Conservation (phyloP, 2,329 filamentous ascomycete genomes). For the Ploettnerulaceae sp. region DNA sequence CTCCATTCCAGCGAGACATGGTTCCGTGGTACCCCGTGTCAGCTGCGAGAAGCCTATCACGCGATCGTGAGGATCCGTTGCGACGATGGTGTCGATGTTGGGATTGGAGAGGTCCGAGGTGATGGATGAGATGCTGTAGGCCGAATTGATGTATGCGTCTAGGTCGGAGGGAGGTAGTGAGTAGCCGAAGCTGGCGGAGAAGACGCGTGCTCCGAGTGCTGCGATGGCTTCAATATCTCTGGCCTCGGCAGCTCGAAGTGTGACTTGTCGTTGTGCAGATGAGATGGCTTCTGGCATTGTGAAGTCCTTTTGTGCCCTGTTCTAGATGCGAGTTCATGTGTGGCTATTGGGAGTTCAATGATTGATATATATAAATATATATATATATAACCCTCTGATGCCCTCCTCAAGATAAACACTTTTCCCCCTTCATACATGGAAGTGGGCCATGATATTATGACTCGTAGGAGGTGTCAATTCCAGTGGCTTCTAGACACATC, state of each 20-base stretch:
- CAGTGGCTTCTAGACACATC: too few relatives aligned
- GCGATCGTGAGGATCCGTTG: conserved; percentile 19
- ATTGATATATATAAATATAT: too few relatives aligned
- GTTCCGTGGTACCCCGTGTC: conserved; percentile 36
- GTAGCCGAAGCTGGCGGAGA: conserved; percentile 40
- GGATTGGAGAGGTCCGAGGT: conserved; percentile 27
- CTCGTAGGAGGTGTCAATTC: too few relatives aligned
- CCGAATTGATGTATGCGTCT: conserved; percentile 35
- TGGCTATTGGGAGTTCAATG: background rate
- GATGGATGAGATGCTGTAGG: conserved; percentile 34
- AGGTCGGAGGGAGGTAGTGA: conserved; percentile 38
- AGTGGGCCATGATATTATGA: too few relatives aligned
- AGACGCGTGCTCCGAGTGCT: conserved; percentile 36
- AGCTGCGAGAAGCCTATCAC: conserved; percentile 41
- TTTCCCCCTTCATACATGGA: too few relatives aligned
- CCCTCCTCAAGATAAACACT: too few relatives aligned
- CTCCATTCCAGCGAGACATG: conserved; percentile 34
- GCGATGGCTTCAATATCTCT: conserved; percentile 34
- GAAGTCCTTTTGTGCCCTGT: background rate
- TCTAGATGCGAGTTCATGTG: background rate
- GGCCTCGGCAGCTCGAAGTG: conserved; percentile 29
- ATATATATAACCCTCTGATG: too few relatives aligned
- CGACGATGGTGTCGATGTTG: conserved; percentile 29
- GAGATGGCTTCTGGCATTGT: conserved; percentile 15
- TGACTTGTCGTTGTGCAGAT: conserved; percentile 7